Evolutionary conservation across 805 yeast species (phyloP), one percentile per base, ranked within the genome.

Genomic region (Candida schatavii): DNA sequence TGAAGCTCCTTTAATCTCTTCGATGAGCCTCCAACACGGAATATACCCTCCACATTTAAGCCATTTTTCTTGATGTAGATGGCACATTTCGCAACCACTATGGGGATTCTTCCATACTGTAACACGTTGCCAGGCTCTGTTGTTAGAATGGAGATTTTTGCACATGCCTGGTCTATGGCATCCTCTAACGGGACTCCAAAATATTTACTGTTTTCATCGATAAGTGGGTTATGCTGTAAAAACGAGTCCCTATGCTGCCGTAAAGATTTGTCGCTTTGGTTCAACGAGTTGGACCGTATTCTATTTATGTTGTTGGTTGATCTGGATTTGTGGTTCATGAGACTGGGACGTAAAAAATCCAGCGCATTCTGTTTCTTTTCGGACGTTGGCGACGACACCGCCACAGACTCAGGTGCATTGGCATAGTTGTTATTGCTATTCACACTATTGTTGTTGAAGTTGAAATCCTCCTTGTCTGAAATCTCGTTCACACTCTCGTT

Each of bases 41-140:
- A 93, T 3, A 93, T 87, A 4, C 99, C 99, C 59, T 91, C 93
- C 1, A 85, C 83, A 25, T 78, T 77, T 25, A 88, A 69, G 2
- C 85, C 95, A 48, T 87, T 80, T 36, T 79, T 78, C 56, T 93
- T 91, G 45, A 93, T 65, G 55, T 66, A 90, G 0, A 86, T 82
- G 0, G 98, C 97, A 66, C 99, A 91, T 51, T 88, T 85, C 13
- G 97, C 98, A n/a, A 93, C 95, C 11, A 93, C 85, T 14, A 88
- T 77, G 0, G 99, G 99, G 15, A 93, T 87, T 40, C 81, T 72
- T 18, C 98, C 99, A 58, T 88, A 93, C 38, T 83, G 80, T 25
- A 85, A 77, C 44, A 81, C 77, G 21, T 81, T 83, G 47, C 80
- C 79, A 35, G 77, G 61, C 52, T 72, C 66, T 53, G 75, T 73